A percentile compares a stretch with the other conserved stretches of the same genome.
Conservation (phyloP, 176 grass and related monocot species). For the Alopecurus myosuroides region DNA sequence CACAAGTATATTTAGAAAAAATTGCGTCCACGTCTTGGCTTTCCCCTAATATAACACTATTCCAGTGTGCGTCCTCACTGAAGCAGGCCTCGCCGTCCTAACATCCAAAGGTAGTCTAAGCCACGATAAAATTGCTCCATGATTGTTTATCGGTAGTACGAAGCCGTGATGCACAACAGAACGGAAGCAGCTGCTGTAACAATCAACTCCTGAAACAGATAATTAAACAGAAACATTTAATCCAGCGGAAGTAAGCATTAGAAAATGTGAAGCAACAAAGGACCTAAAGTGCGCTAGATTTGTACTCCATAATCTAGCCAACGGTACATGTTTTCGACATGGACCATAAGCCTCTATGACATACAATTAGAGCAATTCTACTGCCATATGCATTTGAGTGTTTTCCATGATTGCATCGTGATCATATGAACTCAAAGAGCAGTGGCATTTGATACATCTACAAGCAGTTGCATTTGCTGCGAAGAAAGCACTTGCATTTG, state of each 20-base stretch:
- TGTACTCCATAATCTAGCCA: not conserved
- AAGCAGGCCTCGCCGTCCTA: slow-evolving; percentile 5
- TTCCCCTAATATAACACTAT: not conserved
- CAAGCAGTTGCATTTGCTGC: not conserved
- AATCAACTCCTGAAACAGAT: slow-evolving; percentile 36
- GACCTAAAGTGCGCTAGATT: not conserved
- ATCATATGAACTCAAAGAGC: not conserved
- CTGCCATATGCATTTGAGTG: not conserved
- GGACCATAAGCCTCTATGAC: not conserved
- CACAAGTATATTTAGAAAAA: slow-evolving; percentile 17
- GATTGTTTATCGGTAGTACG: slow-evolving; percentile 37
- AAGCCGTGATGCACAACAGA: slow-evolving; percentile 40
- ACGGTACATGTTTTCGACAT: not conserved
- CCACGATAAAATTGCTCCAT: not conserved
- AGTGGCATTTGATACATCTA: slow-evolving; percentile 15
- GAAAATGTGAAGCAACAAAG: not conserved
- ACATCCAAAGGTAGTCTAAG: not conserved
- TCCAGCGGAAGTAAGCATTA: not conserved
- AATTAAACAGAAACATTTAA: not conserved
- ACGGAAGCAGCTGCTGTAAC: slow-evolving; percentile 29
- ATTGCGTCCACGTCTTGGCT: not conserved
- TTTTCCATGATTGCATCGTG: not conserved
- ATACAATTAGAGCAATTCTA: not conserved
- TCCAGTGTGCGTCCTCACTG: not conserved
- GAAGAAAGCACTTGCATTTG: not conserved